Percentiles rank a stretch among this genome's conserved stretches.
Evolutionary conservation across 2,329 filamentous ascomycete species (phyloP).

Genomic region (Leptosphaerulina australis): DNA sequence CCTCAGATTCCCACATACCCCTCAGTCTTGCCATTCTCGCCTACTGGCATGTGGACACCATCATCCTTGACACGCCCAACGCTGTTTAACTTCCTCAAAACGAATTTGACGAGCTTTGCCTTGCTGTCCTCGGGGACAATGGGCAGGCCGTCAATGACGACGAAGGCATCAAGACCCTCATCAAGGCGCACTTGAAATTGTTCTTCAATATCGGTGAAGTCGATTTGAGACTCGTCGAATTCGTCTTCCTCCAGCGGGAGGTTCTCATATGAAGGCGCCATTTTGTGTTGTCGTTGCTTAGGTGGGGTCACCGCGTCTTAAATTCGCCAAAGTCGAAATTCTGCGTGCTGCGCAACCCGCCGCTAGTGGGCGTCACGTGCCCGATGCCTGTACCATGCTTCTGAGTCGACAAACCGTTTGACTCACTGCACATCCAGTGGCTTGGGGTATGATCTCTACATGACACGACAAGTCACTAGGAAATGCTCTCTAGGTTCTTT

Average conservation of each 20-base stretch:
- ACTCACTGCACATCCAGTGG: background rate
- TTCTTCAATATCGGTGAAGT: conserved; percentile 91
- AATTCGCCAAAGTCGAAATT: conserved; percentile 32
- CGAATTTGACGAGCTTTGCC: conserved; percentile 93
- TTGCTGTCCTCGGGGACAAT: conserved; percentile 88
- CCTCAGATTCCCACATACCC: conserved; percentile 63
- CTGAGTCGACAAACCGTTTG: background rate
- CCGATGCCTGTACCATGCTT: too few relatives aligned
- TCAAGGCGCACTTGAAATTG: conserved; percentile 96
- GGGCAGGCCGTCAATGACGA: conserved; percentile 93
- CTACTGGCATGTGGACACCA: conserved; percentile 90
- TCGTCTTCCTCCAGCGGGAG: conserved; percentile 85
- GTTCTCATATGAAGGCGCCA: conserved; percentile 93
- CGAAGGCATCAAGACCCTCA: conserved; percentile 93
- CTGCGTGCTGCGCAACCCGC: conserved; percentile 29
- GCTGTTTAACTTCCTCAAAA: conserved; percentile 88
- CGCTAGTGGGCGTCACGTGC: conserved; percentile 20
- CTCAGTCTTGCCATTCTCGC: conserved; percentile 82
- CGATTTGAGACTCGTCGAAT: conserved; percentile 91
- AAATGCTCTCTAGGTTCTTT: too few relatives aligned
- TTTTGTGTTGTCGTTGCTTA: conserved; percentile 57
- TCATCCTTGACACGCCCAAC: conserved; percentile 87
- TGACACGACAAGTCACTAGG: too few relatives aligned
- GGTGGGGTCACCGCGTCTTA: conserved; percentile 29
- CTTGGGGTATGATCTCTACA: too few relatives aligned